phyloP scores from a whole-genome alignment of 345 rosid genomes.

The Aquilaria malaccensis region DNA sequence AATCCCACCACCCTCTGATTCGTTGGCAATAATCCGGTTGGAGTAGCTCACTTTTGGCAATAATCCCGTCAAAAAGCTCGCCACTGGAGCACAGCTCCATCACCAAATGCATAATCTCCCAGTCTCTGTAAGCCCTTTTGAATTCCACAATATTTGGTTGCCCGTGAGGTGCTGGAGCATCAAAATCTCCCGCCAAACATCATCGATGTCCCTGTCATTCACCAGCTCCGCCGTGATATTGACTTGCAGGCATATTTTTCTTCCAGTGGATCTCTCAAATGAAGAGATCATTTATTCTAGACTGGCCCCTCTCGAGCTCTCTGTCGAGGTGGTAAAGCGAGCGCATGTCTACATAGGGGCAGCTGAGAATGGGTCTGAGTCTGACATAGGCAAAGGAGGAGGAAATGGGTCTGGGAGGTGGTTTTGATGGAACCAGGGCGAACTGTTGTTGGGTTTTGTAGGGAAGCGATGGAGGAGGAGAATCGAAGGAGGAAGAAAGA shows the following conservation, averaged over 20 bases:
- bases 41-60: conserved; percentile 59
- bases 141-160: conserved; percentile 89
- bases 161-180: conserved; percentile 79
- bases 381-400: conserved; percentile 36
- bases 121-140: conserved; percentile 72
- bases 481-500: conserved; percentile 42
- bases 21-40: conserved; percentile 22
- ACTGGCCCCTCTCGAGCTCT: conserved; percentile 83
- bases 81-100: conserved; percentile 98
- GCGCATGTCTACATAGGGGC: conserved; percentile 52
- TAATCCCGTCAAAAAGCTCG: conserved; percentile 86
- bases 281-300: conserved; percentile 63
- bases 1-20: too few species aligned
- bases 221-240: conserved; percentile 53
- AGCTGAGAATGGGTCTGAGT: conserved; percentile 31
- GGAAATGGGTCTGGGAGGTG: conserved; percentile 6
- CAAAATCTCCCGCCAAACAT: conserved; percentile 65
- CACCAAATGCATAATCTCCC: conserved; percentile 49
- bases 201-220: conserved; percentile 42
- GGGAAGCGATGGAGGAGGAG: conserved; percentile 31
- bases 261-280: conserved; percentile 54
- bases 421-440: neutral
- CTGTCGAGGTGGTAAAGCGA: conserved; percentile 44
- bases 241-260: conserved; percentile 73
- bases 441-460: conserved; percentile 11